phyloP scores from a whole-genome alignment of 495 filamentous ascomycete genomes.

The Apodospora peruviana region DNA sequence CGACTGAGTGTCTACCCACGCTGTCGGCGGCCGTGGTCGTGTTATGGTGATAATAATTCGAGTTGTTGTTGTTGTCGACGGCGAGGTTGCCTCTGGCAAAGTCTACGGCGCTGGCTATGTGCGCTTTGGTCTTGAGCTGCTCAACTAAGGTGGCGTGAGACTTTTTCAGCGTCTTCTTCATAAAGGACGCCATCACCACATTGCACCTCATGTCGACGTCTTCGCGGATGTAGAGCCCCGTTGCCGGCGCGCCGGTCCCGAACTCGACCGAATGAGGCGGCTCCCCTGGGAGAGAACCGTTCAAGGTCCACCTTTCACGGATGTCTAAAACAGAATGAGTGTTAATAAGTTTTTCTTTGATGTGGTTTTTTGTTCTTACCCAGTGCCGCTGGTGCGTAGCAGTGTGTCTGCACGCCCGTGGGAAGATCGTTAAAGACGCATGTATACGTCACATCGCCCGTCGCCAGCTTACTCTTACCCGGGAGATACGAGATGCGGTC shows the following conservation, averaged over 20 bases:
- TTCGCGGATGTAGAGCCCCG: constrained; percentile 69
- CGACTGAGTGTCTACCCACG: no score
- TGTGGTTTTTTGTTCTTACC: constrained; percentile 9
- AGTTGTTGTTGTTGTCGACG: no score
- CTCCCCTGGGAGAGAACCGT: constrained; percentile 61
- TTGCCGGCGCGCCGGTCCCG: constrained; percentile 52
- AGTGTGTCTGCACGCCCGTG: constrained; percentile 67
- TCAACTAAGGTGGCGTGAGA: constrained; percentile 62
- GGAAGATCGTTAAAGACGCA: constrained; percentile 67
- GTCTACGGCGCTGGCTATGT: constrained; percentile 8
- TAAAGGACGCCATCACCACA: constrained; percentile 62
- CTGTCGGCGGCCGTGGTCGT: no score
- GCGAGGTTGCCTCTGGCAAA: no score
- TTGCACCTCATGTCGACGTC: constrained; percentile 76
- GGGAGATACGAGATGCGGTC: constrained; percentile 71
- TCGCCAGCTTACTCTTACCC: constrained; percentile 55
- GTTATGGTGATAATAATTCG: no score
- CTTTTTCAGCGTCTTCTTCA: constrained; percentile 70
- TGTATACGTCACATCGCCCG: constrained; percentile 65
- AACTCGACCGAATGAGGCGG: constrained; percentile 52
- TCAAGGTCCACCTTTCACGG: constrained; percentile 60
- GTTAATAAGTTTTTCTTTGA: constrained; percentile 10
- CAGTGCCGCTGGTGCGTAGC: constrained; percentile 49
- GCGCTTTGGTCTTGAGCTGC: constrained; percentile 56
- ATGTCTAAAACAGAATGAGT: constrained; percentile 54